Evolutionary conservation across 2,329 filamentous ascomycete genomes (phyloP).

Genomic region (Fusarium poae): DNA sequence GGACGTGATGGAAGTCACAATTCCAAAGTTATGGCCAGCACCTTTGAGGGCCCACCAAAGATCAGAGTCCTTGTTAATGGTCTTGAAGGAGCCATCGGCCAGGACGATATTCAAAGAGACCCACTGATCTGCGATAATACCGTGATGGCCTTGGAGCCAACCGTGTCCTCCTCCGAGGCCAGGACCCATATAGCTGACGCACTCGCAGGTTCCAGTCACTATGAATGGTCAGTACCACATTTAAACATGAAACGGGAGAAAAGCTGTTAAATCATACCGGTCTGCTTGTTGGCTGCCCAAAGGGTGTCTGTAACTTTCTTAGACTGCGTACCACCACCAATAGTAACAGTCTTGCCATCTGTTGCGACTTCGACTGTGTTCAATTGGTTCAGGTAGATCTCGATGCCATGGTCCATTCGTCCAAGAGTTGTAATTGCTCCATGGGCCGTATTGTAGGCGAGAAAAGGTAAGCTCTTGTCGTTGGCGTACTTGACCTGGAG

Average conservation of each 20-base stretch:
- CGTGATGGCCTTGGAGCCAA: constrained; percentile 49
- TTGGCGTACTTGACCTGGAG: constrained; percentile 59
- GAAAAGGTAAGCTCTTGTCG: constrained; percentile 61
- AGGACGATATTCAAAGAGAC: constrained; percentile 52
- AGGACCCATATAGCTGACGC: constrained; percentile 50
- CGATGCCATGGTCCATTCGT: constrained; percentile 63
- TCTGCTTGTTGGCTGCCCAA: constrained; percentile 65
- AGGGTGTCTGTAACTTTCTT: constrained; percentile 62
- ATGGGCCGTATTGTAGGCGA: constrained; percentile 66
- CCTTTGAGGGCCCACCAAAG: constrained; percentile 55
- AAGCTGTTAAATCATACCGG: constrained; percentile 51
- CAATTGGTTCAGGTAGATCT: constrained; percentile 62
- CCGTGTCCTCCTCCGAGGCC: constrained; percentile 52
- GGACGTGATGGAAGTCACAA: constrained; percentile 49
- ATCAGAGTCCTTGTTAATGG: constrained; percentile 46
- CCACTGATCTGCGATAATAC: constrained; percentile 53
- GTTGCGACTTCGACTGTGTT: constrained; percentile 57
- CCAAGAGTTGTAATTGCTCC: constrained; percentile 64
- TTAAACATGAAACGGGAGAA: no score
- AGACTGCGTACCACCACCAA: constrained; percentile 62
- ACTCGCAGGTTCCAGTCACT: constrained; percentile 48
- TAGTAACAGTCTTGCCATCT: constrained; percentile 60
- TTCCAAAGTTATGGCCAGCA: constrained; percentile 54
- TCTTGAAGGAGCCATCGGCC: constrained; percentile 48
- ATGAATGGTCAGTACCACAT: background rate